These are phyloP conservation scores for Lasiodiplodia hormozganensis DNA, from an alignment of 2,329 filamentous ascomycete genomes.

Conservation along the genomic window DNA sequence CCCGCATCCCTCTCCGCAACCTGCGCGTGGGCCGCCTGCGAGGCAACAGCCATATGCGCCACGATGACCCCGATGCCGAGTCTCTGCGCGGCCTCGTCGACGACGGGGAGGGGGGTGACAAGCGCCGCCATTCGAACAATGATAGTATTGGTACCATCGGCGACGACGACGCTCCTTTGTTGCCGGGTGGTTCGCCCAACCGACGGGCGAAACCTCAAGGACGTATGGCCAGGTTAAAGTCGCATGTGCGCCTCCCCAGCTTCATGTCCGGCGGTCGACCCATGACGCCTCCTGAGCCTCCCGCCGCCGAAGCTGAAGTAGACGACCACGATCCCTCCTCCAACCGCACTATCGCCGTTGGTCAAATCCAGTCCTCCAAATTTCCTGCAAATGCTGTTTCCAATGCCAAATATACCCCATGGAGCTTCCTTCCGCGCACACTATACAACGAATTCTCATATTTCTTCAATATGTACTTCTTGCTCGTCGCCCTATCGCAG, in stretches of 20 bases:
- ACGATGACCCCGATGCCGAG: constrained; percentile 63
- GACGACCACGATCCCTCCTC: constrained; percentile 66
- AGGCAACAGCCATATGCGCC: constrained; percentile 43
- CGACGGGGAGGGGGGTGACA: constrained; percentile 62
- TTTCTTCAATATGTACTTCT: constrained; percentile 99
- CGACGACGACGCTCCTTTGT: constrained; percentile 77
- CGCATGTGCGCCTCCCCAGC: constrained; percentile 68
- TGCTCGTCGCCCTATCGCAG: constrained; percentile 93
- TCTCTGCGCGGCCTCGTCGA: constrained; percentile 73
- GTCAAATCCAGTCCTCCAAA: constrained; percentile 72
- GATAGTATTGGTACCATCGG: constrained; percentile 61
- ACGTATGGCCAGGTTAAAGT: constrained; percentile 55
- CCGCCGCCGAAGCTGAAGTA: constrained; percentile 48
- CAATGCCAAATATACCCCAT: constrained; percentile 96
- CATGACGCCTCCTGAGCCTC: constrained; percentile 37
- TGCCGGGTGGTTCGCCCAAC: constrained; percentile 54
- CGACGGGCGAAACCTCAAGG: constrained; percentile 36
- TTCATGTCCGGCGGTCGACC: constrained; percentile 59
- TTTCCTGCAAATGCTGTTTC: constrained; percentile 93
- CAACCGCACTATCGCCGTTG: constrained; percentile 78
- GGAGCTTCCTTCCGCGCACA: constrained; percentile 92
- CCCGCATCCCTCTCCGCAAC: constrained; percentile 73
- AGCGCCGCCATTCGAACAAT: constrained; percentile 62
- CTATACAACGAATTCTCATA: constrained; percentile 99
- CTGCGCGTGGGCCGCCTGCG: constrained; percentile 58